phyloP scores from a whole-genome alignment of 1,139 yeast genomes.

The Lodderomyces oxycetoniae region DNA sequence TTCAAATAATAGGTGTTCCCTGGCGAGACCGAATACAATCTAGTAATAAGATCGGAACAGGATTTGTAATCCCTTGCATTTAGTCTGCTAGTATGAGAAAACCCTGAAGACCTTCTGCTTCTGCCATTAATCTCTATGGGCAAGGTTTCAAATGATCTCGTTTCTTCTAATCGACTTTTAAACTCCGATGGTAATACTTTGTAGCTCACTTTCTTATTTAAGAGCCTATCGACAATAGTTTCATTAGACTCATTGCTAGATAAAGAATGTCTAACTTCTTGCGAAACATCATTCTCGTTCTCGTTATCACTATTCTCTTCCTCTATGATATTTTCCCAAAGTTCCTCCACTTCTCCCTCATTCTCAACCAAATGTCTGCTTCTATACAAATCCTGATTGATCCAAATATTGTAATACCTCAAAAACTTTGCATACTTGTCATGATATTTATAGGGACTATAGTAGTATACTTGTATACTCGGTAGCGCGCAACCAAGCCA shows the following conservation, averaged over 20 bases:
- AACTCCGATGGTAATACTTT: slow-evolving; percentile 12
- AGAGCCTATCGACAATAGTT: slow-evolving; percentile 8
- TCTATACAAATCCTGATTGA: slow-evolving; percentile 6
- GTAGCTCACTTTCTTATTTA: background rate
- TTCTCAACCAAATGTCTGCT: background rate
- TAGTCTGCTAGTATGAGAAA: background rate
- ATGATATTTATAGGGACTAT: slow-evolving; percentile 9
- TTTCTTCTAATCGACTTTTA: slow-evolving; percentile 4
- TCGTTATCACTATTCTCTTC: background rate
- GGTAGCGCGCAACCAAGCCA: slow-evolving; percentile 10
- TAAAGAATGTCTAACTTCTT: slow-evolving; percentile 9
- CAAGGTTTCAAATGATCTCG: background rate
- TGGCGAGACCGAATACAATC: slow-evolving; percentile 39
- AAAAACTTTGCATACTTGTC: slow-evolving; percentile 9
- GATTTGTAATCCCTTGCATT: slow-evolving; percentile 16
- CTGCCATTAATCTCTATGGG: too few relatives aligned
- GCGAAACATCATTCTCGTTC: background rate
- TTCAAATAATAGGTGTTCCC: slow-evolving; percentile 35
- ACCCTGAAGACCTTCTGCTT: background rate
- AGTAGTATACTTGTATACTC: slow-evolving; percentile 7
- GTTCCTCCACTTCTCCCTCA: background rate
- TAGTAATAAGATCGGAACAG: slow-evolving; percentile 30
- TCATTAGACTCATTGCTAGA: slow-evolving; percentile 12
- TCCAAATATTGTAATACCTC: slow-evolving; percentile 12
- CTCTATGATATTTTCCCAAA: background rate